Evolutionary conservation across 192 early-diverging fungal species (phyloP).

Genomic region (Spizellomyces punctatus): DNA sequence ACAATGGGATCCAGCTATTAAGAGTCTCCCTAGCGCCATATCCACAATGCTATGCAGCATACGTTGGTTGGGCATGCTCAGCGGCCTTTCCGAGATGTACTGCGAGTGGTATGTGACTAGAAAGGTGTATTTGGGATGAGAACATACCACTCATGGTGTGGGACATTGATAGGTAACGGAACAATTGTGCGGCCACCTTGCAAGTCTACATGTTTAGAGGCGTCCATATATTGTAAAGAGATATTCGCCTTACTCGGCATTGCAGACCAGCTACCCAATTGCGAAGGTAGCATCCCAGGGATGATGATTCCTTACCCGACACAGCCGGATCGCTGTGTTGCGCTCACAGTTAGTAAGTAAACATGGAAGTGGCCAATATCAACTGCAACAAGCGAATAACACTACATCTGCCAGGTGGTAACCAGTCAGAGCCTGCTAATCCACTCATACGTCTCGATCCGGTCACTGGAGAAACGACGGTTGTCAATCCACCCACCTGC

Average conservation of each 20-base stretch:
- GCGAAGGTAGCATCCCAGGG: background rate
- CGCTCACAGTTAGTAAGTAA: background rate
- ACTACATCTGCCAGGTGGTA: background rate
- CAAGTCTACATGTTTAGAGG: constrained; percentile 2
- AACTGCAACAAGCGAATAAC: too few relatives aligned
- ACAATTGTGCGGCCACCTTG: constrained; percentile 1
- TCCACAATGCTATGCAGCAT: constrained; percentile 11
- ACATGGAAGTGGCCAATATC: too few relatives aligned
- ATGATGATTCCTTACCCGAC: constrained; percentile 1
- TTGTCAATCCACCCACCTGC: constrained; percentile 1
- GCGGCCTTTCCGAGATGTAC: constrained; percentile 15
- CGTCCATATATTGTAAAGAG: background rate
- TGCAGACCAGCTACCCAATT: constrained; percentile 3
- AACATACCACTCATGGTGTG: too few relatives aligned
- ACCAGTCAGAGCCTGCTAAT: background rate
- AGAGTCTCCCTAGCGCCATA: constrained; percentile 5
- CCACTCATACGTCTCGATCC: background rate
- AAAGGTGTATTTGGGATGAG: too few relatives aligned
- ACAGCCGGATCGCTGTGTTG: background rate
- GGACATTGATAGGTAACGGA: background rate
- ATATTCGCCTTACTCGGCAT: background rate
- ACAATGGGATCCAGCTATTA: background rate
- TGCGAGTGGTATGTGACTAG: background rate
- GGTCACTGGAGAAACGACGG: background rate
- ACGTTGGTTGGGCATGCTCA: constrained; percentile 4